Base-by-base conservation (phyloP, 495 filamentous ascomycete species). In the Rostrohypoxylon terebratum region DNA sequence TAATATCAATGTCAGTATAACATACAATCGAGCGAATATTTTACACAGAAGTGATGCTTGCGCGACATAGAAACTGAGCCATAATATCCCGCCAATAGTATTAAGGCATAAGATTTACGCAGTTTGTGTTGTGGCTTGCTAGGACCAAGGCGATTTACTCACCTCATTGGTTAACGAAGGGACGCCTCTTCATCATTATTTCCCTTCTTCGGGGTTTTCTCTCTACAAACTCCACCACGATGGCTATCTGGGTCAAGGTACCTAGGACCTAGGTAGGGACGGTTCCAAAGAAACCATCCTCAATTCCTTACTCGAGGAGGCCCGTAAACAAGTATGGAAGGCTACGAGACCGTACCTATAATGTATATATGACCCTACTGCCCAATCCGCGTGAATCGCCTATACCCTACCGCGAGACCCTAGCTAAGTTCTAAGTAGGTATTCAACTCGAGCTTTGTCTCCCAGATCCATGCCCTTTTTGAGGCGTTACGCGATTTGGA, bases 401-500 rank as follows among this genome's bases (percentile, higher is more conserved):
- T 40, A 58, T 78, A 23, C 25, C 72, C 28, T 78, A 72, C 23
- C 36, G 72, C 59, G 77, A 78, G 69, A 59, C 72, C 55, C 47
- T 48, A 40, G 65, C 48, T 34, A 72, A 67, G 53, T 74, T 74
- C 54, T 67, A 74, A 63, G 66, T 63, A 36, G 51, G 66, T 63
- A 36, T 51, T 77, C 69, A 74, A 75, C 70, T 63, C 67, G 20
- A 73, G 72, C 34, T 75, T 75, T 59, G 75, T 69, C 38, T 76
- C 73, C 48, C 71, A 79, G 69, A 28, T 79, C 1, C 77, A 79
- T 55, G 69, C 75, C 18, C 71, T 74, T 21, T 74, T 76, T 68
- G 58, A 74, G 18, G 68, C 59, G 45, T 59, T 72, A 6, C 72
- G 59, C 57, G 59, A 72, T 8, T 42, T 75, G 57, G 74, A 75